Evolutionary conservation across 2,329 filamentous ascomycete species (phyloP), one percentile per base, ranked within the genome.

Genomic region (Aspergillus sp.): DNA sequence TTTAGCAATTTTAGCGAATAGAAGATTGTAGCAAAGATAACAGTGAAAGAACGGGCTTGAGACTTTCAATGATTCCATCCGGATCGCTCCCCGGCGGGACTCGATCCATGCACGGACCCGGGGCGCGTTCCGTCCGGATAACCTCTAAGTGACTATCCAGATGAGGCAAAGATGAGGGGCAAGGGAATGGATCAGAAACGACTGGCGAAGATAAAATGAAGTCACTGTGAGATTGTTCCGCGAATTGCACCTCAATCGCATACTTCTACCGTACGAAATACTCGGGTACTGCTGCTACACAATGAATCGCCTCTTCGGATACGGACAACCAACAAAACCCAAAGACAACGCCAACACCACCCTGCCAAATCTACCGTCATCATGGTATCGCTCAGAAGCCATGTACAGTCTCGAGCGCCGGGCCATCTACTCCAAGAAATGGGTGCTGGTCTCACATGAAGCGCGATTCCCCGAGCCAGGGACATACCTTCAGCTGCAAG

Each of bases 391-490:
- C 2, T 71, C 68, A 0, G 56, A 63, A 36, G 65, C 66, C 17
- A 67, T 85, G 74, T 84, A 81, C 62, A 77, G 84, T 63, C 79
- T 85, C 1, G 83, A 85, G 66, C 72, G 80, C 26, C 78, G 83
- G 13, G 80, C 82, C 47, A 81, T 85, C 65, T 85, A 84, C 68
- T 85, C 83, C 38, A 83, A 50, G 78, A 85, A 75, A 74, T 76
- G 74, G 74, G 65, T 76, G 12, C 67, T 74, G n/a, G 70, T 70
- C n/a, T 72, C 72, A 18, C 74, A 76, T 56, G 66, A 79, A 63
- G 73, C 73, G 53, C 76, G 82, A 55, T 71, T 85, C 44, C 67
- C 69, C 56, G 79, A 83, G 48, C 62, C 75, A 8, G 85, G 85
- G 3, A 83, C 85, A 68, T 87, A 78, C 71, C 71, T 85, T 12